phyloP scores from a whole-genome alignment of 176 grass and related monocot genomes.

The Oryza punctata region DNA sequence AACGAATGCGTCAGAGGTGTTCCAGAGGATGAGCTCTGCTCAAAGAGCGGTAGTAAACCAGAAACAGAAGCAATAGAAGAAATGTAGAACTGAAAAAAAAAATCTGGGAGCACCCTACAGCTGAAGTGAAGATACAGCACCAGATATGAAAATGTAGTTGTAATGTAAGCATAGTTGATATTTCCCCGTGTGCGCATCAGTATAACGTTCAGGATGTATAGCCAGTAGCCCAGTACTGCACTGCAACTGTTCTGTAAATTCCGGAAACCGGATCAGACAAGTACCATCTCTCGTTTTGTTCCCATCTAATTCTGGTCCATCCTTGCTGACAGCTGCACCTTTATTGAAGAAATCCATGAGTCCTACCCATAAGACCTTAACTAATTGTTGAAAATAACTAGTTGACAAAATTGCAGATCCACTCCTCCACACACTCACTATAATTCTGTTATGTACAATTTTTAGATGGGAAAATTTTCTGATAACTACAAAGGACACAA shows the following conservation, averaged over 20 bases:
- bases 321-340: not conserved
- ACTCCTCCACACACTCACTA: slow-evolving; percentile 34
- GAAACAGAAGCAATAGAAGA: not conserved
- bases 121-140: not conserved
- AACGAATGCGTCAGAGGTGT: not conserved
- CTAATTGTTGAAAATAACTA: slow-evolving; percentile 8
- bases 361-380: not conserved
- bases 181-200: not conserved
- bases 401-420: slow-evolving; percentile 44
- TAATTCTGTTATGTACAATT: slow-evolving; percentile 43
- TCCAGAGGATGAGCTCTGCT: slow-evolving; percentile 10
- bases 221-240: not conserved
- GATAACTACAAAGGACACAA: slow-evolving; percentile 31
- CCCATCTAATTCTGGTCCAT: not conserved
- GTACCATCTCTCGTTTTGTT: not conserved
- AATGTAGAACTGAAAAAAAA: slow-evolving; percentile 1
- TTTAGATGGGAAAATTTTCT: not conserved
- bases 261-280: not conserved
- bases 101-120: not conserved
- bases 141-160: not conserved
- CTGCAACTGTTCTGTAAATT: not conserved
- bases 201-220: not conserved
- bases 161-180: not conserved
- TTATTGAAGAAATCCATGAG: not conserved
- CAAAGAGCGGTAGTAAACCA: not conserved